Evolutionary conservation across 2,329 filamentous ascomycete species (phyloP).

Genomic region (Aspergillus tubingensis): DNA sequence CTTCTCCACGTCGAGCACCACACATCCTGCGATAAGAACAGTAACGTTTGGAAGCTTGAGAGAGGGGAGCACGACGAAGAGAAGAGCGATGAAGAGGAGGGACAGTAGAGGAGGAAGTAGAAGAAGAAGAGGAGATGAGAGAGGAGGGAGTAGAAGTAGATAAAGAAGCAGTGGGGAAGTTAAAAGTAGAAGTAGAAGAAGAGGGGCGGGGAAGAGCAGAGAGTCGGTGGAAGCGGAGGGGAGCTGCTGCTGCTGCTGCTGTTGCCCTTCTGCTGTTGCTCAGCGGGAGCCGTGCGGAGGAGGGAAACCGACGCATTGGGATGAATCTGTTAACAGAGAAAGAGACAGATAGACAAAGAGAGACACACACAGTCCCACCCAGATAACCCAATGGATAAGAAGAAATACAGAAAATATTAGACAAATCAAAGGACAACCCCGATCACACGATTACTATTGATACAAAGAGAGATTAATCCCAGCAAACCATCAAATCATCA

Average conservation of each 20-base stretch:
- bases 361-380: not conserved
- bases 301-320: conserved; percentile 36
- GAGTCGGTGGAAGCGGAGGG: conserved; percentile 2
- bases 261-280: conserved; percentile 31
- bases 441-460: not conserved
- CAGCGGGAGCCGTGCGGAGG: conserved; percentile 38
- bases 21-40: conserved; percentile 78
- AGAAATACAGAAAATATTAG: conserved; percentile 15
- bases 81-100: conserved; percentile 24
- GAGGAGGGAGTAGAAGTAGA: conserved; percentile 28
- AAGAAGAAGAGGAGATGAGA: conserved; percentile 24
- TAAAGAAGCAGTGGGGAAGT: conserved; percentile 21
- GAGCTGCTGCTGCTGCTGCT: conserved; percentile 1
- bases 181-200: conserved; percentile 23
- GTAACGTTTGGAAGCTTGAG: conserved; percentile 51
- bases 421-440: not conserved
- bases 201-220: not conserved
- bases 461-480: not conserved
- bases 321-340: too few species aligned
- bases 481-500: not conserved
- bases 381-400: conserved; percentile 6
- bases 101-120: conserved; percentile 24
- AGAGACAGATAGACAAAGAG: too few species aligned
- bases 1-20: conserved; percentile 64
- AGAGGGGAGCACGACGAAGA: conserved; percentile 28